A percentile compares a stretch with the other conserved stretches of the same genome.
Conservation (phyloP, 139 green algal species). For the Dunaliella sp. region DNA sequence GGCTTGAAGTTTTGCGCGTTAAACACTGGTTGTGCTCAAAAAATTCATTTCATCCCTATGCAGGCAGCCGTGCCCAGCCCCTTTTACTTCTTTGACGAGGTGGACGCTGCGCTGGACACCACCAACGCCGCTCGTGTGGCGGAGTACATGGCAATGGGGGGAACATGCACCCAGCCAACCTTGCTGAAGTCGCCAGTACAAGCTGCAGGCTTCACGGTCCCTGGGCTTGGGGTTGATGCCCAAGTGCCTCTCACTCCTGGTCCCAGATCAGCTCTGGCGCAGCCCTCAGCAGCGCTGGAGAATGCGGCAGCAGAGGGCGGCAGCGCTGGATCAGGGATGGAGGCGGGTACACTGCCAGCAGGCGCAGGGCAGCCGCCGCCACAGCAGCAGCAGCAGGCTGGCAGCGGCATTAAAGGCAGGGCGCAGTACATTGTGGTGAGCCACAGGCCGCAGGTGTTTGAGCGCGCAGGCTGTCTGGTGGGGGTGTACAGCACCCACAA, state of each 20-base stretch:
- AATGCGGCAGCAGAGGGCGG: background rate
- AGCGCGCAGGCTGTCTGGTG: conserved; percentile 30
- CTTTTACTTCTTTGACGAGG: conserved; percentile 90
- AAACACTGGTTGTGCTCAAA: too few relatives aligned
- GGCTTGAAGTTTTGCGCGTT: too few relatives aligned
- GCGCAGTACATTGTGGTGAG: conserved; percentile 78
- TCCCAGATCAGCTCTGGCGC: too few relatives aligned
- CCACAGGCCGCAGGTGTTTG: conserved; percentile 65
- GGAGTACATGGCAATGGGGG: conserved; percentile 44
- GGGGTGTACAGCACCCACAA: conserved; percentile 27
- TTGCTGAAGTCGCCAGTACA: background rate
- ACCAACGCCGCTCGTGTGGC: conserved; percentile 53
- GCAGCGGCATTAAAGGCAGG: background rate
- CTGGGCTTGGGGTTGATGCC: too few relatives aligned
- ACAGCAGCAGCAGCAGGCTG: conserved; percentile 8
- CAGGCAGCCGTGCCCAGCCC: conserved; percentile 73
- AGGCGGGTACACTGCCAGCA: background rate
- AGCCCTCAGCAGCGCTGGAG: too few relatives aligned
- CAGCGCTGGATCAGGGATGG: background rate
- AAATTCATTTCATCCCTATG: background rate
- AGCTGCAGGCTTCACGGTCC: too few relatives aligned
- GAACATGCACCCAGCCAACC: background rate
- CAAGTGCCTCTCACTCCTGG: too few relatives aligned
- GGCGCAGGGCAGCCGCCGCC: conserved; percentile 11
- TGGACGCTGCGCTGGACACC: conserved; percentile 64